Conservation (phyloP, 495 filamentous ascomycete genomes). For the Neurospora sp. region DNA sequence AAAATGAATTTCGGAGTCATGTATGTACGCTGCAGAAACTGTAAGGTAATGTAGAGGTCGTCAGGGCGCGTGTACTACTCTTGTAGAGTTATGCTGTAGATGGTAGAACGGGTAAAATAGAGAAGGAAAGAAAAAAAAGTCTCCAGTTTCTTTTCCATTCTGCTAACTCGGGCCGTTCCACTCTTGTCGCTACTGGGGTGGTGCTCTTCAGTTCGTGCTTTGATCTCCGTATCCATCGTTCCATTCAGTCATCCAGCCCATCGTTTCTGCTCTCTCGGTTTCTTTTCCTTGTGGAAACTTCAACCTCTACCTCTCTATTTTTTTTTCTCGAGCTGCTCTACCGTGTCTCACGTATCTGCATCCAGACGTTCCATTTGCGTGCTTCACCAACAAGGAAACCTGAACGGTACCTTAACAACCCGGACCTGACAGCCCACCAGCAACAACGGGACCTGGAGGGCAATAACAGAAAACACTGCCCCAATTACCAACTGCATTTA, state of each 20-base stretch:
- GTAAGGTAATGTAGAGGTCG: neutral
- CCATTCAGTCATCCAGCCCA: neutral
- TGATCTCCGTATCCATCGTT: neutral
- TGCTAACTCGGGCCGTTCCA: neutral
- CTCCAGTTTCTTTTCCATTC: neutral
- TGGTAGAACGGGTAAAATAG: neutral
- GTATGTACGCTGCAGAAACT: neutral
- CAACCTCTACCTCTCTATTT: neutral
- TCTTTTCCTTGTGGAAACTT: neutral
- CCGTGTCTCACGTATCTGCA: neutral
- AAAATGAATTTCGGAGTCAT: neutral
- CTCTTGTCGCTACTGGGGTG: neutral
- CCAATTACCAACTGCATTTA: neutral
- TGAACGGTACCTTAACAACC: neutral
- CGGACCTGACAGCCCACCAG: neutral
- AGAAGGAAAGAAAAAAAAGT: neutral
- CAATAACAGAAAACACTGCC: neutral
- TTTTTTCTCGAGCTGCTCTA: neutral
- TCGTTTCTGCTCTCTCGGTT: neutral
- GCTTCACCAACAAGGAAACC: neutral
- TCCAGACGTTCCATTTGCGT: neutral
- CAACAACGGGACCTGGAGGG: neutral
- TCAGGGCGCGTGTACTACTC: neutral
- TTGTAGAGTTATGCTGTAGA: neutral
- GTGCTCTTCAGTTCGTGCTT: neutral